Base-by-base conservation (phyloP, 179 eudicot species). In the Pouteria campechiana region DNA sequence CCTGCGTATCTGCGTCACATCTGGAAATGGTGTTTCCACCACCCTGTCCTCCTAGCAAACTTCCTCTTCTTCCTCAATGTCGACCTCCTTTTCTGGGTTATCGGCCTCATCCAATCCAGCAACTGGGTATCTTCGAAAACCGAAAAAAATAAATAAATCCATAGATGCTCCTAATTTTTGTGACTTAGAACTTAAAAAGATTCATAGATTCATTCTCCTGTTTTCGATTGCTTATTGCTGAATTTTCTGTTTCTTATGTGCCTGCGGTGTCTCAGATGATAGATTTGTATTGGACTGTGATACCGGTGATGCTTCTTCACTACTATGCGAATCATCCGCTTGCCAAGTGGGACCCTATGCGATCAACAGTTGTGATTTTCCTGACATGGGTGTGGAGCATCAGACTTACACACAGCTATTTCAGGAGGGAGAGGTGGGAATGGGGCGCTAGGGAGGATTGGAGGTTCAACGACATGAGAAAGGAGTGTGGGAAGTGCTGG, bases 401-500 rank as follows among this genome's bases (percentile, higher is more conserved):
- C 21, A 79, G 98, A 61, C 73, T 90, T 32, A 60, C 68, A 0
- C 98, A 90, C 60, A 90, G 70, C 68, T 90, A 90, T 61, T 86
- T 86, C 43, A 86, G 95, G 32, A 75, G 94, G 0, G 95, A 85
- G 55, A 68, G 52, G 28, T 85, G 95, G 95, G 84, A 90, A 32
- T 79, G 76, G 78, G 98, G 98, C 21, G 84, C 80, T 3, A 70
- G 80, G 37, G 95, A 90, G 48, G 98, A 90, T 49, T 90, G 98
- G 98, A 79, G 98, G 24, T 81, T 86, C 42, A 60, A 67, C 21
- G 80, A 81, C 49, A 79, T 90, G 98, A 44, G 73, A 5, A 50
- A 2, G 8, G 80, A 79, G 51, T 79, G 82, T 17, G 94, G 98
- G 23, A 38, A 62, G 7, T 44, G 54, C 19, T 90, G 94, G 94